These are phyloP conservation scores for Colletotrichum melonis DNA, from an alignment of 2,329 filamentous ascomycete species.

Conservation along the genomic window DNA sequence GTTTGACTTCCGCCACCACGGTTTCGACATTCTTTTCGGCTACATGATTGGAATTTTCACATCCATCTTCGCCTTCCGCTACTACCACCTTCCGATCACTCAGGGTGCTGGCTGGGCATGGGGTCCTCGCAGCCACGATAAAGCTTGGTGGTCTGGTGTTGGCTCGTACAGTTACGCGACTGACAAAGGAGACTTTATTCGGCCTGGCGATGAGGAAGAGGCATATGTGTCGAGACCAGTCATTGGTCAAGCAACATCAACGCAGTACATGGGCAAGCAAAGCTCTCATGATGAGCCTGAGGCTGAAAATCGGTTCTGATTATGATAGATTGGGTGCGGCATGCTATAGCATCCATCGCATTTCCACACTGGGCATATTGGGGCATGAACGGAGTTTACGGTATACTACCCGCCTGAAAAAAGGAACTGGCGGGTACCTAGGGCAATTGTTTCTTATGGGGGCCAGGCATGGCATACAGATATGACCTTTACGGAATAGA, in stretches of 20 bases:
- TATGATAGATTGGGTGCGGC: not conserved
- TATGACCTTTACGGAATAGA: conserved; percentile 30
- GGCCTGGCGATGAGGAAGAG: conserved; percentile 45
- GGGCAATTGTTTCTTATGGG: conserved; percentile 4
- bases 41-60: conserved; percentile 79
- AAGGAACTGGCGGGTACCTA: conserved; percentile 3
- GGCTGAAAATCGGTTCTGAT: conserved; percentile 24
- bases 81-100: conserved; percentile 85
- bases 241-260: conserved; percentile 18
- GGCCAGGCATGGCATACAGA: conserved; percentile 18
- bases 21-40: conserved; percentile 93
- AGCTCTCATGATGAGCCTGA: conserved; percentile 22
- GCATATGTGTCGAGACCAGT: conserved; percentile 31
- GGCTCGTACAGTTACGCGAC: conserved; percentile 69
- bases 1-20: conserved; percentile 89
- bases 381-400: conserved; percentile 33
- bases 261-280: conserved; percentile 27
- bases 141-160: conserved; percentile 84
- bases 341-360: conserved; percentile 1
- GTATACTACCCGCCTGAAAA: conserved; percentile 30
- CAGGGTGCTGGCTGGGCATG: conserved; percentile 90
- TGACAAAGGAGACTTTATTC: conserved; percentile 46
- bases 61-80: conserved; percentile 81
- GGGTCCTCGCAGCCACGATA: conserved; percentile 78
- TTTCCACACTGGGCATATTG: conserved; percentile 8